phyloP scores from a whole-genome alignment of 345 rosid genomes.

The Acer negundo region DNA sequence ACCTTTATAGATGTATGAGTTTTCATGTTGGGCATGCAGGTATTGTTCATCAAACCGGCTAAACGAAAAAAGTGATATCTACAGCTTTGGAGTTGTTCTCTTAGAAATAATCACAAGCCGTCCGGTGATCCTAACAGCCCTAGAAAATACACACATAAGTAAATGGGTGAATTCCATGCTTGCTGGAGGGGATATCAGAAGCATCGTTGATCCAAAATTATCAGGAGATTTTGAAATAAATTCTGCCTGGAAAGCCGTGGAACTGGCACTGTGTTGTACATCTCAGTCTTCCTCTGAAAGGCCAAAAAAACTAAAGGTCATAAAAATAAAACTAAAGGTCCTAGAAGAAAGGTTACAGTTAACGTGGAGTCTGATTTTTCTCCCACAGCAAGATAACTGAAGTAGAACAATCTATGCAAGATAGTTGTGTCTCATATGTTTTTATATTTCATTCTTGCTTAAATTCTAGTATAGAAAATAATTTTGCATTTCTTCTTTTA shows the following conservation, averaged over 20 bases:
- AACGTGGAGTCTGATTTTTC: not conserved
- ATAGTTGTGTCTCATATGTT: not conserved
- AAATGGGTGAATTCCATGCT: conserved; percentile 20
- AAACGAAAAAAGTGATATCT: conserved; percentile 36
- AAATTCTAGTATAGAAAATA: too few relatives aligned
- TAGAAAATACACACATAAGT: not conserved
- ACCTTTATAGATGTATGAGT: too few relatives aligned
- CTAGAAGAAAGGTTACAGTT: not conserved
- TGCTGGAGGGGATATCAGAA: conserved; percentile 27
- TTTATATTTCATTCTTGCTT: too few relatives aligned
- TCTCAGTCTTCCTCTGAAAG: conserved; percentile 11
- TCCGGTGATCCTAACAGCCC: conserved; percentile 6
- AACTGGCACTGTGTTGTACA: conserved; percentile 23
- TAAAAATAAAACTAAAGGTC: not conserved
- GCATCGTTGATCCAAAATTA: conserved; percentile 25
- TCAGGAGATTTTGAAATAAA: not conserved
- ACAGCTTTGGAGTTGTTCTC: conserved; percentile 36
- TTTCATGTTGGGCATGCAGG: conserved; percentile 8
- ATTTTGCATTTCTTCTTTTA: too few relatives aligned
- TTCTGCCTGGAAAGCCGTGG: conserved; percentile 29
- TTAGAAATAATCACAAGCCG: conserved; percentile 30
- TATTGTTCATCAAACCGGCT: conserved; percentile 1
- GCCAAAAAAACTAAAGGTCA: conserved; percentile 16
- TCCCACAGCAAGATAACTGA: conserved; percentile 1
- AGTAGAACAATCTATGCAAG: not conserved